These are phyloP conservation scores for Lichtheimia corymbifera DNA, from an alignment of 371 early-diverging fungal species.

Conservation along the genomic window DNA sequence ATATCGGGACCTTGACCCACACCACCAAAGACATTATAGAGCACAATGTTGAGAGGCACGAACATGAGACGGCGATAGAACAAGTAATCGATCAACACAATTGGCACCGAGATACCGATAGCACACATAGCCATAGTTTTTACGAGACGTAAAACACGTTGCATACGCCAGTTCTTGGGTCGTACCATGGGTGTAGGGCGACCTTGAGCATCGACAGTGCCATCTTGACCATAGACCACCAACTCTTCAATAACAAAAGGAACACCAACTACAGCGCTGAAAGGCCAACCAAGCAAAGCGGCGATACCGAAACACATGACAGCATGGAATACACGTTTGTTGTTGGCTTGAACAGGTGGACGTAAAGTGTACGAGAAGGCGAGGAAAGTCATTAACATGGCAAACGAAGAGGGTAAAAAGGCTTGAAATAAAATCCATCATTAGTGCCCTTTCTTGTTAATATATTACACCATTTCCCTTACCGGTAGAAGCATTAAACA, in stretches of 20 bases:
- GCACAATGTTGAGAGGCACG: slow-evolving; percentile 85
- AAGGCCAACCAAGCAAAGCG: slow-evolving; percentile 89
- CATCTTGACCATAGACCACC: slow-evolving; percentile 51
- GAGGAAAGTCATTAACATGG: slow-evolving; percentile 84
- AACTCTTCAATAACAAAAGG: slow-evolving; percentile 82
- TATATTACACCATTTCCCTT: slow-evolving; percentile 8
- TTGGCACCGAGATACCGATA: slow-evolving; percentile 33
- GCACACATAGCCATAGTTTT: slow-evolving; percentile 32
- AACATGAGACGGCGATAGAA: slow-evolving; percentile 73
- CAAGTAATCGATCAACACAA: slow-evolving; percentile 71
- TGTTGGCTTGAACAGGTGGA: slow-evolving; percentile 48
- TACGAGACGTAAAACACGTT: slow-evolving; percentile 42
- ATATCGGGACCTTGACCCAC: slow-evolving; percentile 77
- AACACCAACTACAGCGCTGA: slow-evolving; percentile 72
- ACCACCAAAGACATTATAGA: slow-evolving; percentile 88
- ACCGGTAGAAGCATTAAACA: slow-evolving; percentile 83
- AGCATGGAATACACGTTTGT: slow-evolving; percentile 50
- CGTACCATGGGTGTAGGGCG: slow-evolving; percentile 25
- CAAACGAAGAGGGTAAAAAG: slow-evolving; percentile 88
- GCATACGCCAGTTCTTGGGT: slow-evolving; percentile 41
- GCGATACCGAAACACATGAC: slow-evolving; percentile 72
- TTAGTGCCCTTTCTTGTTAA: background rate
- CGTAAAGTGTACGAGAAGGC: slow-evolving; percentile 70
- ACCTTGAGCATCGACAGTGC: slow-evolving; percentile 27
- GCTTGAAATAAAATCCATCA: slow-evolving; percentile 44